Evolutionary conservation across 495 filamentous ascomycete species (phyloP).

Genomic region (Achaetomiella virescens): DNA sequence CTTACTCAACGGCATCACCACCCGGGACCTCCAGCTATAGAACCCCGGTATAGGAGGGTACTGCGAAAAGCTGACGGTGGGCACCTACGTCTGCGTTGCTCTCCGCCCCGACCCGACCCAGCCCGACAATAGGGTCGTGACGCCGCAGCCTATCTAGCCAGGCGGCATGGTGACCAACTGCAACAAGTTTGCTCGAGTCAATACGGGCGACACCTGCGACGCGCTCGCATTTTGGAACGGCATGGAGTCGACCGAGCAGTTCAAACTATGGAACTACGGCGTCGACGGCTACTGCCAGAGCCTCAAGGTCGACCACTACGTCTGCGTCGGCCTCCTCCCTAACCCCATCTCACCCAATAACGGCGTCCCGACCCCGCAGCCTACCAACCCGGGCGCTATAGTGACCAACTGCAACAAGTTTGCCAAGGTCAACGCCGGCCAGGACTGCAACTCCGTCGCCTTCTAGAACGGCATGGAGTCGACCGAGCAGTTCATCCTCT

Average conservation of each 20-base stretch:
- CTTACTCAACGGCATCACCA: too few species aligned
- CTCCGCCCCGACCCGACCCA: too few species aligned
- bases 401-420: not conserved
- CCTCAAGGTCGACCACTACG: not conserved
- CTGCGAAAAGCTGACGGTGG: too few species aligned
- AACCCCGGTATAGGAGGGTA: too few species aligned
- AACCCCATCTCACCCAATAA: not conserved
- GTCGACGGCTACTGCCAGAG: not conserved
- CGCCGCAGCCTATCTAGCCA: not conserved
- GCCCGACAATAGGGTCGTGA: not conserved
- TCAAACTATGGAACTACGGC: not conserved
- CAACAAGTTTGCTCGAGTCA: not conserved
- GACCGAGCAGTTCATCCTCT: too few species aligned
- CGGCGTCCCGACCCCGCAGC: not conserved
- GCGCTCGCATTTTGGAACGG: not conserved
- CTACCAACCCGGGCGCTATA: not conserved
- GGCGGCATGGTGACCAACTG: conserved; percentile 1
- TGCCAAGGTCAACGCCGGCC: not conserved
- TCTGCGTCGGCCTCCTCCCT: not conserved
- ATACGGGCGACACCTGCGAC: not conserved
- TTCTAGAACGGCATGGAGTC: too few species aligned
- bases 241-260: not conserved
- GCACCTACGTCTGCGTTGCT: too few species aligned
- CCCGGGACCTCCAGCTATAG: too few species aligned
- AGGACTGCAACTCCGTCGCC: not conserved